A percentile compares a stretch with the other conserved stretches of the same genome.
These are phyloP conservation scores for Leishmania turanica DNA, from an alignment of 208 protist genomes.

Conservation along the genomic window DNA sequence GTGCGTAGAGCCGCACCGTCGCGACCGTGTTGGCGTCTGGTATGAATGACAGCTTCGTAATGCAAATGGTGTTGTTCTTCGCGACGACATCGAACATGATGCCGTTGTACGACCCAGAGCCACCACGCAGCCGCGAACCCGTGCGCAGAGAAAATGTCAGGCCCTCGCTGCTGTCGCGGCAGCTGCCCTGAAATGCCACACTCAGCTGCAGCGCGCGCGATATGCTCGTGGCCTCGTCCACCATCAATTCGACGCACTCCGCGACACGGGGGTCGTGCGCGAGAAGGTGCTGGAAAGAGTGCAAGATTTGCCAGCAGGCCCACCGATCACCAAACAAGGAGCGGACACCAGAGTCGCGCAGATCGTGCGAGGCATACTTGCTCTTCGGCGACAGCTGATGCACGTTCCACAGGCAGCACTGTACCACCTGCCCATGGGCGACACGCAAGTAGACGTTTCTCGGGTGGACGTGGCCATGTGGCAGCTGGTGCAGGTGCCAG, in stretches of 20 bases:
- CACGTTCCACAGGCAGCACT: constrained; percentile 70
- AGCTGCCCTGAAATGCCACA: constrained; percentile 52
- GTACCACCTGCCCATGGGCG: constrained; percentile 37
- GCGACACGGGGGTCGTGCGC: constrained; percentile 30
- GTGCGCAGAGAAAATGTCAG: constrained; percentile 63
- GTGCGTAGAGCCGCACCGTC: constrained; percentile 71
- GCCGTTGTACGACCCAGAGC: constrained; percentile 83
- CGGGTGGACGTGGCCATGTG: constrained; percentile 72
- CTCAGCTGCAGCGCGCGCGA: constrained; percentile 55
- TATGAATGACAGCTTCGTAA: constrained; percentile 80
- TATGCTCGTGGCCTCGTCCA: constrained; percentile 43
- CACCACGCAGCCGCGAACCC: constrained; percentile 48
- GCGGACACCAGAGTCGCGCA: constrained; percentile 44
- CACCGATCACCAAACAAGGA: constrained; percentile 62
- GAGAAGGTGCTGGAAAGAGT: constrained; percentile 28
- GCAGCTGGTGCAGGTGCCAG: constrained; percentile 78
- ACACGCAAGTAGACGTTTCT: constrained; percentile 79
- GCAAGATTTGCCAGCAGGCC: constrained; percentile 56
- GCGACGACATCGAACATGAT: constrained; percentile 93
- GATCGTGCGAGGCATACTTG: constrained; percentile 51
- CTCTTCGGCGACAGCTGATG: constrained; percentile 40
- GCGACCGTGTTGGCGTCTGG: constrained; percentile 71
- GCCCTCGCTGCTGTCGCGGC: constrained; percentile 46
- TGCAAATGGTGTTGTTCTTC: constrained; percentile 61
- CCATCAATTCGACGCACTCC: constrained; percentile 33